Percentiles rank a stretch among this genome's conserved stretches.
phyloP scores from a whole-genome alignment of 495 filamentous ascomycete species.

The Penicillium coprophilum region DNA sequence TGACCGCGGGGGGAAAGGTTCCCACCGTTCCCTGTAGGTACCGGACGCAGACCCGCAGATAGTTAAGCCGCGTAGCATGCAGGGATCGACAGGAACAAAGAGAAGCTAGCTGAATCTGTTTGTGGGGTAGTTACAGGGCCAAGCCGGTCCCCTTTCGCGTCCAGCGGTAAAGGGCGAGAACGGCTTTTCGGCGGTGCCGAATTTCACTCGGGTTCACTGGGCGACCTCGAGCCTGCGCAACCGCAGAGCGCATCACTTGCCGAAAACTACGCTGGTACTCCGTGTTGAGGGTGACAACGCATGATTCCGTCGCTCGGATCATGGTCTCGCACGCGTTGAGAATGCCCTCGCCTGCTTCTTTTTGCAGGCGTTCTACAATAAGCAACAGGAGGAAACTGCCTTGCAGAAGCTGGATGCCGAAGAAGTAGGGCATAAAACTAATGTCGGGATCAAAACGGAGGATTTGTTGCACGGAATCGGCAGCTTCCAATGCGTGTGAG shows the following conservation, averaged over 20 bases:
- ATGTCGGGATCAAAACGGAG: conserved; percentile 82
- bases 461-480: conserved; percentile 78
- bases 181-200: conserved; percentile 68
- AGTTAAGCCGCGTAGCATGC: neutral
- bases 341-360: conserved; percentile 75
- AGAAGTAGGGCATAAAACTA: conserved; percentile 89
- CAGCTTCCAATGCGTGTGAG: conserved; percentile 74
- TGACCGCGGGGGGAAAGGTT: neutral
- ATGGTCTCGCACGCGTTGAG: conserved; percentile 84
- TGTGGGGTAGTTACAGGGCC: conserved; percentile 54
- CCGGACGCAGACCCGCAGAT: neutral
- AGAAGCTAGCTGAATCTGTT: neutral
- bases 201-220: conserved; percentile 76
- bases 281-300: conserved; percentile 79
- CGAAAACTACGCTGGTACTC: conserved; percentile 86
- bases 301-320: conserved; percentile 81
- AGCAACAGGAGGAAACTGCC: conserved; percentile 78
- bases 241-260: conserved; percentile 78
- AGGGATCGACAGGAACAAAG: conserved; percentile 13
- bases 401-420: conserved; percentile 81
- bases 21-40: neutral
- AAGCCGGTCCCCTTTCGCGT: conserved; percentile 75
- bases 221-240: conserved; percentile 72
- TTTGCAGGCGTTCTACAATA: conserved; percentile 79
- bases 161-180: conserved; percentile 76